Base-by-base conservation (phyloP, 2,329 filamentous ascomycete species). In the Helotiales sp. region DNA sequence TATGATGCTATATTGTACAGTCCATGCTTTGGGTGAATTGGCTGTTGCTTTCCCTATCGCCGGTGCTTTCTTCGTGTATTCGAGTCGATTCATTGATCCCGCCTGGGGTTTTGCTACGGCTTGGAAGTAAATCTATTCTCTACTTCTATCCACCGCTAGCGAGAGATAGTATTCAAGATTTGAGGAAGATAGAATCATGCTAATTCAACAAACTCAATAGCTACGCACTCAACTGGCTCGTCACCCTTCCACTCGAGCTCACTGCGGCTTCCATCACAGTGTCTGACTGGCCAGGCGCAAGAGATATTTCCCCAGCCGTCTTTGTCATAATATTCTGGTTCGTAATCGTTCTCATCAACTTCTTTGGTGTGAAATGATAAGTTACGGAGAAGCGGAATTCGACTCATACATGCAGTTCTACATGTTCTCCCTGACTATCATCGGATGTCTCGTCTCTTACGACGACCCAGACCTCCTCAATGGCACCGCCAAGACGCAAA, bases 51-150 rank as follows among this genome's bases (percentile, higher is more conserved):
- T 94, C 74, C 94, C 94, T 2, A 91, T 97, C 26, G 91, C 93
- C 22, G 95, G 95, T 64, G 96, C 93, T 11, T 97, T 97, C 77
- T 92, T 93, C 0, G 89, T 93, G 6, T 97, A 94, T 80, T 95
- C 93, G 20, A 97, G 93, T 30, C 88, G 95, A 13, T 97, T 98
- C 75, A 79, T 97, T 11, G 93, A 97, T 75, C 94, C 94, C 1
- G 93, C 93, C 0, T 97, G 93, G 93, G 93, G 93, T 0, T 97
- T 97, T 75, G 92, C 93, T 60, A 96, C 97, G 91, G 93, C 93
- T 15, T 97, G 93, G 93, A 96, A 89, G 76, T 96, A 96, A 77
- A 70, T 73, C 7, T 37, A 4, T 2, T 43, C 43, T n/a, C 82
- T 83, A 17, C 92, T 26, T 37, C n/a, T n/a, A n/a, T n/a, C n/a